Conservation (phyloP, 2,329 filamentous ascomycete genomes). For the Aspergillus nomiae region DNA sequence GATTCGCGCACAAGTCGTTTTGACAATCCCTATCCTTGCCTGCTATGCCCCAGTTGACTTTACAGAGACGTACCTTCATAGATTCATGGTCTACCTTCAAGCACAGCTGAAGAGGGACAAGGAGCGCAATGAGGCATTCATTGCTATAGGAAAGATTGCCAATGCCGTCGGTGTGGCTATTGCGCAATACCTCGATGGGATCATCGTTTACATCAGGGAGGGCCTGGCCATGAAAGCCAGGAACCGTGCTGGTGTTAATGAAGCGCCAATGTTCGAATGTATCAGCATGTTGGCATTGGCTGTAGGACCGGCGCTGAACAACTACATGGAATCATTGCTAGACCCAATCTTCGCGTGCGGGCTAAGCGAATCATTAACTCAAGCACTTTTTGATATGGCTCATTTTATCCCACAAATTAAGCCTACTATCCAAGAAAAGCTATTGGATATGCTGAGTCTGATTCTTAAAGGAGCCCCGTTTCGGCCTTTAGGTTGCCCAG, state of each 20-base stretch:
- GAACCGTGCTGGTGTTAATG: constrained; percentile 59
- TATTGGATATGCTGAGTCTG: constrained; percentile 91
- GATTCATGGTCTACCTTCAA: constrained; percentile 96
- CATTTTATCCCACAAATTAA: constrained; percentile 97
- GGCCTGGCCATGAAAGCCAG: constrained; percentile 79
- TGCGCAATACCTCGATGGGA: constrained; percentile 90
- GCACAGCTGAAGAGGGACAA: constrained; percentile 93
- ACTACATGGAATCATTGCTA: constrained; percentile 94
- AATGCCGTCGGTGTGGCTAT: constrained; percentile 96
- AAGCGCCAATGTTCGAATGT: constrained; percentile 88
- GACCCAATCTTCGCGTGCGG: constrained; percentile 98
- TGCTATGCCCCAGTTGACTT: constrained; percentile 92
- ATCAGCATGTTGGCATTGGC: constrained; percentile 95
- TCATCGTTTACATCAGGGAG: constrained; percentile 90
- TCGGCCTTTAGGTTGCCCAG: constrained; percentile 86
- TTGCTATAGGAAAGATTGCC: constrained; percentile 93
- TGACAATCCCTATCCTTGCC: constrained; percentile 88
- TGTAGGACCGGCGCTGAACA: constrained; percentile 93
- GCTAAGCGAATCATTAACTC: constrained; percentile 87
- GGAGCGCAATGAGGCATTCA: constrained; percentile 89
- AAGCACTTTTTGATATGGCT: constrained; percentile 96
- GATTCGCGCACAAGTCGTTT: constrained; percentile 85
- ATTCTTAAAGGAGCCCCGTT: constrained; percentile 92
- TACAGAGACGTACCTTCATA: constrained; percentile 81
- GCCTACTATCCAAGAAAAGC: constrained; percentile 85